A percentile compares a stretch with the other conserved stretches of the same genome.
These are phyloP conservation scores for Astrothelium subdiscretum DNA, from an alignment of 495 filamentous ascomycete genomes.

Conservation along the genomic window DNA sequence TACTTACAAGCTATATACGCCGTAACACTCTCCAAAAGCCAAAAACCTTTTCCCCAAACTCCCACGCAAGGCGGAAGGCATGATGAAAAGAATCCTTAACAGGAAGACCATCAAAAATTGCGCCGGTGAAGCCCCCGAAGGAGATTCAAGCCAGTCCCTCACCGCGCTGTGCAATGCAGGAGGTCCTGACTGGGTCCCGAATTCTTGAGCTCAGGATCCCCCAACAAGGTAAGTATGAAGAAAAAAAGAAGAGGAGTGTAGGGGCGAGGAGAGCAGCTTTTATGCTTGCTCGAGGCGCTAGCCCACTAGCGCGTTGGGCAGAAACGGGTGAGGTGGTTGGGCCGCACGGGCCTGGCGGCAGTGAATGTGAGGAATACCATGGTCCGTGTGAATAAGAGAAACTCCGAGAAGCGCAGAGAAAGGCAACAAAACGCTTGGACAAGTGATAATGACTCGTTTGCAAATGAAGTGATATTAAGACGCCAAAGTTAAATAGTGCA, in stretches of 20 bases:
- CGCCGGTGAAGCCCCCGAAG: slow-evolving; percentile 24
- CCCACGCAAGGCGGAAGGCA: background rate
- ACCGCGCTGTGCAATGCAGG: slow-evolving; percentile 29
- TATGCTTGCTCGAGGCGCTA: background rate
- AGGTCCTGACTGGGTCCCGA: slow-evolving; percentile 3
- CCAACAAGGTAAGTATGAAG: background rate
- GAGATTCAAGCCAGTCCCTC: slow-evolving; percentile 17
- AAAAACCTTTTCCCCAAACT: background rate
- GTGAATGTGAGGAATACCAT: no score
- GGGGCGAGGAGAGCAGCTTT: background rate
- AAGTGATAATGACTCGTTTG: no score
- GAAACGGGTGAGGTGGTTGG: background rate
- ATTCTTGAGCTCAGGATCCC: slow-evolving; percentile 1
- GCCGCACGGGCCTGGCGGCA: no score
- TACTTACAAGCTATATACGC: background rate
- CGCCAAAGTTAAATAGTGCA: no score
- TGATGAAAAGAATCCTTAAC: background rate
- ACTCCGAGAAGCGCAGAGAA: no score
- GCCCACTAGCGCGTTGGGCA: background rate
- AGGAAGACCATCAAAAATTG: slow-evolving; percentile 23
- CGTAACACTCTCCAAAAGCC: no score
- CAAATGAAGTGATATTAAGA: no score
- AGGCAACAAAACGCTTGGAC: no score
- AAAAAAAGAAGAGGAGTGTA: background rate
- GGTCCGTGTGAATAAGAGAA: no score